Conservation (phyloP, 148 eudicot genomes). For the Camellia sinensis region DNA sequence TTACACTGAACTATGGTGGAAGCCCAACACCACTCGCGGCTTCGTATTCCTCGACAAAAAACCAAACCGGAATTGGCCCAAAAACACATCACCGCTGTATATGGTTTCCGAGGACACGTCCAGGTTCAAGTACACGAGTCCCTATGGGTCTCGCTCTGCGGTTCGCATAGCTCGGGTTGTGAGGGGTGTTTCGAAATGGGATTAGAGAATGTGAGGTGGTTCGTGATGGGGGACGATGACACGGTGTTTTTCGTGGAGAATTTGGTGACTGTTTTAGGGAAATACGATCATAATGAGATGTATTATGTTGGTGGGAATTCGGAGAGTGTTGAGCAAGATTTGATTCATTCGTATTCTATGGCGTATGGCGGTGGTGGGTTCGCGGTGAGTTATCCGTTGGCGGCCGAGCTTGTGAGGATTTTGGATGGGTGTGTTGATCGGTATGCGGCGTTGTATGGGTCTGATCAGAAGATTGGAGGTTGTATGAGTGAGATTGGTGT, state of each 20-base stretch:
- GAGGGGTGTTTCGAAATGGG: constrained; percentile 43
- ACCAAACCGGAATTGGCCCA: constrained; percentile 33
- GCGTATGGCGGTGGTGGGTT: constrained; percentile 52
- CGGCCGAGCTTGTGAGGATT: constrained; percentile 34
- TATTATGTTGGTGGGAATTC: constrained; percentile 46
- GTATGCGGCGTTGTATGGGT: constrained; percentile 36
- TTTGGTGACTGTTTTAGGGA: constrained; percentile 32
- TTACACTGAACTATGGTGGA: constrained; percentile 46
- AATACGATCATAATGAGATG: constrained; percentile 47
- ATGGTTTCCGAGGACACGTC: constrained; percentile 32
- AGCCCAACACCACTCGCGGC: constrained; percentile 35
- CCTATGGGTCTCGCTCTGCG: constrained; percentile 29
- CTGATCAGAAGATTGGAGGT: constrained; percentile 41
- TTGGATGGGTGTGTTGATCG: constrained; percentile 47
- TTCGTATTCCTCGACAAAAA: constrained; percentile 44
- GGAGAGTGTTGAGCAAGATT: constrained; percentile 43
- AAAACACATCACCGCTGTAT: constrained; percentile 31
- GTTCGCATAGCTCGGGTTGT: constrained; percentile 40
- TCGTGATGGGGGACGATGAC: constrained; percentile 53
- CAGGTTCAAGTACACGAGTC: constrained; percentile 35
- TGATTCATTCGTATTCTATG: constrained; percentile 35
- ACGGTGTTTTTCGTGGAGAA: constrained; percentile 47
- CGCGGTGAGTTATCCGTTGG: constrained; percentile 40
- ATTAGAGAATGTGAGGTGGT: constrained; percentile 42
- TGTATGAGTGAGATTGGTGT: constrained; percentile 51